Evolutionary conservation across 768 basidiomycete species (phyloP), one percentile per base, ranked within the genome.

Genomic region (Phanerodontia chrysosporium): DNA sequence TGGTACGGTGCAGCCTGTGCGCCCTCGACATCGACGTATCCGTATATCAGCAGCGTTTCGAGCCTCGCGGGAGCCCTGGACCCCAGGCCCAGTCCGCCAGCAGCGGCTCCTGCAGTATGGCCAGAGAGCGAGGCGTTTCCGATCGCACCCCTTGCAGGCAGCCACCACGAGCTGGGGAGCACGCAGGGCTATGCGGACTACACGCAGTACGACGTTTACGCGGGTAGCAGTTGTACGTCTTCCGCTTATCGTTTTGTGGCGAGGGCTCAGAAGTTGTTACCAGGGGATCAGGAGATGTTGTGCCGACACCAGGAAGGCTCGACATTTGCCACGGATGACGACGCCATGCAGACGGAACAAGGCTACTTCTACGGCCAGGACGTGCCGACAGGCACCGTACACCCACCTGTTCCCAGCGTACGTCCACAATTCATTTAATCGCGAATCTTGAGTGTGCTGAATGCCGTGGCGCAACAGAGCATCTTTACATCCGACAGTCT

Each of bases 321-420:
- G 7, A 5, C 29, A 16, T 35, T 18, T 36, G 35, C 18, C 46
- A 39, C 56, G 35, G 27, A 48, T 32, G 29, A 28, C 27, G 30
- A 36, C 13, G 21, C 44, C 56, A 53, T 25, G 32, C 46, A 57
- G 35, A n/a, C 46, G 29, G 55, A 56, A 42, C 42, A 28, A 3
- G 30, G 46, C 56, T 49, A 49, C 25, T 22, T 57, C 2, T 22
- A 57, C 35, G 56, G 56, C 29, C 56, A 57, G 29, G 18, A 49
- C 28, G 30, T 49, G 35, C 53, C 24, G 18, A 42, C 36, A 29
- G 39, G 44, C 55, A 56, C 27, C 14, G 46, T 27, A 8, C n/a
- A 14, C 24, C 25, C 16, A 45, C 39, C 45, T 16, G 12, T 18
- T 22, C 55, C 29, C 55, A 56, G 13, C 45, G 42, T 46, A 28